Percentiles rank a stretch among this genome's conserved stretches.
Conservation (phyloP, 306 rosid species). For the Lathyrus sativus region DNA sequence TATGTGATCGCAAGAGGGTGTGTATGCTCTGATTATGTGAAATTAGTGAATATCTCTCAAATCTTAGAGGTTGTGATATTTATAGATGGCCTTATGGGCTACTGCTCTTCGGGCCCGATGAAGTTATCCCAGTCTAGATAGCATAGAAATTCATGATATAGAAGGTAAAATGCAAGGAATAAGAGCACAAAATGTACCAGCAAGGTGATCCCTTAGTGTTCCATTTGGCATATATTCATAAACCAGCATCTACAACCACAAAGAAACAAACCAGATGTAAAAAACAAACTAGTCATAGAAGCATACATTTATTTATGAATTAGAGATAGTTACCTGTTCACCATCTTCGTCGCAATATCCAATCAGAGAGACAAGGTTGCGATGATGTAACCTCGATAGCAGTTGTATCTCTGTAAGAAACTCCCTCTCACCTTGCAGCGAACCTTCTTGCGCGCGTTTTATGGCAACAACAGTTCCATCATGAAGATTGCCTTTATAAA, state of each 20-base stretch:
- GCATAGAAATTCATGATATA: not conserved
- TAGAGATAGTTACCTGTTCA: conserved; percentile 61
- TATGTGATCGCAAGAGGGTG: no score
- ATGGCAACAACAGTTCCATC: conserved; percentile 74
- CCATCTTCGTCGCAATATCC: conserved; percentile 80
- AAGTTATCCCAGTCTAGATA: no score
- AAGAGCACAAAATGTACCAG: conserved; percentile 53
- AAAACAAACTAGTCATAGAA: conserved; percentile 13
- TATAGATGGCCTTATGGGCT: no score
- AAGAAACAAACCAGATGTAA: conserved; percentile 33
- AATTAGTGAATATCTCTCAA: no score
- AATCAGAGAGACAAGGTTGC: conserved; percentile 73
- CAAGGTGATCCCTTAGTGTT: conserved; percentile 77
- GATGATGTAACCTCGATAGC: conserved; percentile 76
- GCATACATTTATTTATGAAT: not conserved
- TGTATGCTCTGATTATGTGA: no score
- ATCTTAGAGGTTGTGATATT: no score
- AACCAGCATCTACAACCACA: conserved; percentile 81
- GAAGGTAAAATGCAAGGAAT: conserved; percentile 8
- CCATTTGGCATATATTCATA: conserved; percentile 89
- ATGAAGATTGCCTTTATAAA: conserved; percentile 64
- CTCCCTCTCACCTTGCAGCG: conserved; percentile 84
- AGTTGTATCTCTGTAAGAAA: conserved; percentile 79
- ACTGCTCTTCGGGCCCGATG: no score
- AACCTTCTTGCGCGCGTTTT: conserved; percentile 81